These are phyloP conservation scores for Ceratocystis eucalypticola DNA, from an alignment of 2,329 filamentous ascomycete species.

Conservation along the genomic window DNA sequence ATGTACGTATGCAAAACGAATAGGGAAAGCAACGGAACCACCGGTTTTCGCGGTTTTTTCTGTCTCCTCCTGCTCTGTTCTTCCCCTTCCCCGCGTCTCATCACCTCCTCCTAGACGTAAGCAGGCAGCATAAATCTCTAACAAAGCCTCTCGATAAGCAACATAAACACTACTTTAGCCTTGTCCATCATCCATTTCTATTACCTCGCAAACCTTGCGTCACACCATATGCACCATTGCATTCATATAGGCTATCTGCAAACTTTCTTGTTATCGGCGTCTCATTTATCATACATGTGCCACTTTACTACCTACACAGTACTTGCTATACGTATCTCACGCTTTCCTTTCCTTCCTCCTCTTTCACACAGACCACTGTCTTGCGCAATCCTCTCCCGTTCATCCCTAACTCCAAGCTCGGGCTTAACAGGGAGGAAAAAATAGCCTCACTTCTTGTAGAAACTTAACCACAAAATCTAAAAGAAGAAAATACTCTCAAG, in stretches of 20 bases:
- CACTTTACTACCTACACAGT: background rate
- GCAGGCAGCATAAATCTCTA: background rate
- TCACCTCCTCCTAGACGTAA: background rate
- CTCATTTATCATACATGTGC: background rate
- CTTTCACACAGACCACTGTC: background rate
- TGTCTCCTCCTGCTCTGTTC: background rate
- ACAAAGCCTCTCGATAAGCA: background rate
- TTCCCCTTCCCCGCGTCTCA: background rate
- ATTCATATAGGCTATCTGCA: background rate
- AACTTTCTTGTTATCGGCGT: no score
- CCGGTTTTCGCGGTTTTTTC: background rate
- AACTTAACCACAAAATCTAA: background rate
- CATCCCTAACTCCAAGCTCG: background rate
- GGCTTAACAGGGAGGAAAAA: slow-evolving; percentile 2
- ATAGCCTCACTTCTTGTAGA: background rate
- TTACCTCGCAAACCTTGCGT: background rate
- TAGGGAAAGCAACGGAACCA: background rate
- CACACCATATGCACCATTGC: background rate
- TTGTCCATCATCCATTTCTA: background rate
- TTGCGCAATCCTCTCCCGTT: background rate
- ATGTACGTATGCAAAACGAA: no score
- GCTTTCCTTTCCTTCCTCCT: background rate
- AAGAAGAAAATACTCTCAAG: no score
- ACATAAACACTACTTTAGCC: background rate
- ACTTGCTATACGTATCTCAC: background rate